These are phyloP conservation scores for Echria macrotheca DNA, from an alignment of 495 filamentous ascomycete genomes.

Conservation along the genomic window DNA sequence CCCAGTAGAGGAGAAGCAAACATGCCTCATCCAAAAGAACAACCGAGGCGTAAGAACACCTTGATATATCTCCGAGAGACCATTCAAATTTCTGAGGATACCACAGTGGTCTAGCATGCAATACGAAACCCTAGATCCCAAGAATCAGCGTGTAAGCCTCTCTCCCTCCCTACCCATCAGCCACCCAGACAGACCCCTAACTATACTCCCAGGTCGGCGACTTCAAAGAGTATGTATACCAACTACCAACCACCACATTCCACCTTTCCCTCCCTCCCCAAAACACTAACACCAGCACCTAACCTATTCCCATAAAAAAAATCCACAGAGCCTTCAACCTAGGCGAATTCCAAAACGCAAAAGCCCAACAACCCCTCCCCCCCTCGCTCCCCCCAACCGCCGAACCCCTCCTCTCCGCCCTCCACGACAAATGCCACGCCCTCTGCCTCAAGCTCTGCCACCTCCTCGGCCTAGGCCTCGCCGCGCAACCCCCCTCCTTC, in stretches of 20 bases:
- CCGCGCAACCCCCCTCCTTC: slow-evolving; percentile 46
- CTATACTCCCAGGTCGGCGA: slow-evolving; percentile 64
- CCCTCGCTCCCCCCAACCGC: slow-evolving; percentile 52
- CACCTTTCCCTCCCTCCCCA: not conserved
- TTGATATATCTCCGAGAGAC: not conserved
- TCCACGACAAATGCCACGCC: slow-evolving; percentile 63
- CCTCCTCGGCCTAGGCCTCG: slow-evolving; percentile 72
- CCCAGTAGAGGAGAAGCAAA: slow-evolving; percentile 64
- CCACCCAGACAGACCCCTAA: not conserved
- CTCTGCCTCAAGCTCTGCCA: slow-evolving; percentile 67
- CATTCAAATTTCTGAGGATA: not conserved
- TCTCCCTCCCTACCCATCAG: not conserved
- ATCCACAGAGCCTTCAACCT: slow-evolving; percentile 82
- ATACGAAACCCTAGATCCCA: slow-evolving; percentile 79
- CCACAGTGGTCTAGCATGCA: slow-evolving; percentile 78
- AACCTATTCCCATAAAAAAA: no score
- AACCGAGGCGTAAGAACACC: slow-evolving; percentile 58
- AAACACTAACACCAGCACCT: no score
- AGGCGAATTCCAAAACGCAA: slow-evolving; percentile 64
- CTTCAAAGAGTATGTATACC: slow-evolving; percentile 72
- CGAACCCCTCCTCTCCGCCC: slow-evolving; percentile 56
- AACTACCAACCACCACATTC: not conserved
- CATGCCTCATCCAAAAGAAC: slow-evolving; percentile 65
- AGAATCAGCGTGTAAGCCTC: slow-evolving; percentile 63
- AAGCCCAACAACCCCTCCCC: slow-evolving; percentile 78